Base-by-base conservation (phyloP, 257 asterid species). In the Salvia rosmarinus region DNA sequence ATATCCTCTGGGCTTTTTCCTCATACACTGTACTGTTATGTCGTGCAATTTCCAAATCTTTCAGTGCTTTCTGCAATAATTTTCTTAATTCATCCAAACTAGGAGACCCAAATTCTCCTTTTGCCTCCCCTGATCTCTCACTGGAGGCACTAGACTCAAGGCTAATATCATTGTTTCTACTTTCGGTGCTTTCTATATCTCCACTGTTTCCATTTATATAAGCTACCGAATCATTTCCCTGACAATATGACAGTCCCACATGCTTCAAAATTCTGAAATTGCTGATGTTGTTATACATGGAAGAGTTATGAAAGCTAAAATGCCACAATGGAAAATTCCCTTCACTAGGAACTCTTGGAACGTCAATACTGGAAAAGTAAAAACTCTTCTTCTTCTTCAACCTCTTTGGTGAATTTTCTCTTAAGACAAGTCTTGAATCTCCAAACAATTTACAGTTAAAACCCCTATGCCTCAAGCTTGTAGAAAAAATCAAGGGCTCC, bases 1-100 rank as follows among this genome's bases (percentile, higher is more conserved):
- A 86, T 83, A 95, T 86, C 73, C 42, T 87, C 82, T 95, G 98
- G n/a, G 99, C 98, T 79, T 89, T 84, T 57, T 89, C 98, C 84
- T 95, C 98, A 70, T 83, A 91, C 84, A 86, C 56, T 47, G 85
- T 77, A 79, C 95, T 95, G 83, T 86, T 91, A 51, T 79, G 72
- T 58, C 84, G 84, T 56, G 99, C 89, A 80, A 73, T 83, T 79
- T 95, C 95, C 80, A 95, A 86, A 23, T 89, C 95, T 39, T 77
- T 85, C 55, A 80, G 79, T 46, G 96, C 95, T 85, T 91, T 95
- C 78, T 88, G 96, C 85, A 91, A 75, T 66, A 85, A 37, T 47
- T 87, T 92, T 77, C 89, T 88, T 82, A 89, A 63, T 80, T 95
- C 99, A 68, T 86, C 96, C 82, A 89, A 64, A 83, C 83, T 82